Conservation (phyloP, 768 basidiomycete species). For the Macrolepiota dolichaula region DNA sequence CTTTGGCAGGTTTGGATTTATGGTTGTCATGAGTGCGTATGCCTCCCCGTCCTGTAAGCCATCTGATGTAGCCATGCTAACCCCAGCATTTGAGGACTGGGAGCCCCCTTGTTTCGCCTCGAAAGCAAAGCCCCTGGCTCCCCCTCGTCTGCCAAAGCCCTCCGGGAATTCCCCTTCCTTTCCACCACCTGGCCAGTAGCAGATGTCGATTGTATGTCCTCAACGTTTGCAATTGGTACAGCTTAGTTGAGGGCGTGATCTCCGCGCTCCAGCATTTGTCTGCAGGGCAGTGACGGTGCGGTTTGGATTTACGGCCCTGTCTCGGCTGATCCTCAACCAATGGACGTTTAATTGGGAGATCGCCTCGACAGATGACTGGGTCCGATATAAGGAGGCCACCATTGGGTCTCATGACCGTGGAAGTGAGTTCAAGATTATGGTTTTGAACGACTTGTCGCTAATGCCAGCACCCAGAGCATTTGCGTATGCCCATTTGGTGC, state of each 20-base stretch:
- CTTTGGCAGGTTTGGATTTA: too few relatives aligned
- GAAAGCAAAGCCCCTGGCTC: background rate
- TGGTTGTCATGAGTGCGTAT: too few relatives aligned
- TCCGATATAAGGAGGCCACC: background rate
- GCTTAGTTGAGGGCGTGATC: too few relatives aligned
- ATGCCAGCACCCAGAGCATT: slow-evolving; percentile 13
- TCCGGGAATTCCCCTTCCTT: slow-evolving; percentile 32
- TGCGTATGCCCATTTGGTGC: too few relatives aligned
- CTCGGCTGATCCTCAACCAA: background rate
- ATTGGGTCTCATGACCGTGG: slow-evolving; percentile 8
- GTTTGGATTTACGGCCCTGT: background rate
- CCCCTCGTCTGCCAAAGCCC: slow-evolving; percentile 15
- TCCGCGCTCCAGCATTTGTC: background rate
- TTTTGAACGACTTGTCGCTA: slow-evolving; percentile 13
- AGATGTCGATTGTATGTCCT: slow-evolving; percentile 21
- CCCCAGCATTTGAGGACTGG: background rate
- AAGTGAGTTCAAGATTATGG: slow-evolving; percentile 16
- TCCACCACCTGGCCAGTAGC: slow-evolving; percentile 16
- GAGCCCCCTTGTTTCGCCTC: background rate
- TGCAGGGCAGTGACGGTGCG: background rate
- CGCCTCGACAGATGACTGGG: background rate
- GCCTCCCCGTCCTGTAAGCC: background rate
- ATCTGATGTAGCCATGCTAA: background rate
- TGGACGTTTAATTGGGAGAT: background rate
- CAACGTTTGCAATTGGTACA: background rate